Base-by-base conservation (phyloP, 805 yeast species). In the Ogataea neopini region DNA sequence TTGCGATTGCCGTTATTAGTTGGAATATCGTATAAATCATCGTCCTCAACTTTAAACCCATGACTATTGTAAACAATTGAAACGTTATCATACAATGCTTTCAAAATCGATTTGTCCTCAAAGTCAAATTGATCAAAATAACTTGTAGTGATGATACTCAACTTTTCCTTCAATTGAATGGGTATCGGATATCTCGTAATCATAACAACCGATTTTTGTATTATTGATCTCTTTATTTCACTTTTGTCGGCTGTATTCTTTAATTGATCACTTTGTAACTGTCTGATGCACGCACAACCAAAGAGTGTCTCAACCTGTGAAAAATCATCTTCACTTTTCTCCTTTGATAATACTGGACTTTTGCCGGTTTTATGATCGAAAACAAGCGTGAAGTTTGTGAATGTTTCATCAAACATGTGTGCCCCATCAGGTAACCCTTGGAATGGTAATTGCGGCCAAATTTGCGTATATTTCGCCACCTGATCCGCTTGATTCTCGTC, bases 381-480 rank as follows among this genome's bases (percentile, higher is more conserved):
- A 5, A 86, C 76, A 37, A 92, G 70, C 19, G 96, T 91, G 68
- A 92, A 92, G 62, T 88, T 88, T 19, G 96, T 84, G 61, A 91
- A 89, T 0, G 96, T 90, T 65, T 94, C 98, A 62, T 90, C 96
- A 62, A 84, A 92, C 18, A 91, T 75, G 64, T 94, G 99, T 2
- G 95, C 84, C 4, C 98, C 98, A 67, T 94, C 99, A 0, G 99
- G 98, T 18, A 94, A 70, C 1, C 97, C 96, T 63, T 91, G 97
- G 61, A 94, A 94, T 2, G 99, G 95, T 35, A 94, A 68, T 59
- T 84, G 82, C 9, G 94, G 90, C 91, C 97, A 94, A 15, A 86
- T 68, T 3, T 68, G 58, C 13, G 65, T 57, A 22, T 61, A 62
- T 35, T 69, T 66, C 18, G 52, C 68, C 29, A 62, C 56, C 33